These are phyloP conservation scores for Fusarium sp. DNA, from an alignment of 2,329 filamentous ascomycete genomes.

Conservation along the genomic window DNA sequence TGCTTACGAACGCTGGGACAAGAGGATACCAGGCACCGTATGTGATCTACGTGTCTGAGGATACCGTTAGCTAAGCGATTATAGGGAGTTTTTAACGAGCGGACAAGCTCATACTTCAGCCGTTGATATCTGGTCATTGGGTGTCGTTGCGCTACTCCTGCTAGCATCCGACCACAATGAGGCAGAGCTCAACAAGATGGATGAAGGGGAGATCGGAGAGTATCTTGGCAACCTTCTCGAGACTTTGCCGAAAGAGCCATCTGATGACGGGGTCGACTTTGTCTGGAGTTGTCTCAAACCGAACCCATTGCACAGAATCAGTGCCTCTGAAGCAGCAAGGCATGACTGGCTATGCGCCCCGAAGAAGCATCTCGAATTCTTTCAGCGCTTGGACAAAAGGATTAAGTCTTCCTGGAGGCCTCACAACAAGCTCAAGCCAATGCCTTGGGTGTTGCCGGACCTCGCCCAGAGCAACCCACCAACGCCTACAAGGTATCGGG, in stretches of 20 bases:
- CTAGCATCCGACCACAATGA: conserved; percentile 43
- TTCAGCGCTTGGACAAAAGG: conserved; percentile 47
- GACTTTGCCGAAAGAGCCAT: conserved; percentile 30
- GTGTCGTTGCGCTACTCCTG: conserved; percentile 57
- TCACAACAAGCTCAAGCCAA: conserved; percentile 47
- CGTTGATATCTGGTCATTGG: conserved; percentile 66
- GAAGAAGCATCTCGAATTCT: conserved; percentile 47
- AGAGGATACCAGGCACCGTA: conserved; percentile 62
- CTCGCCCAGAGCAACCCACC: conserved; percentile 28
- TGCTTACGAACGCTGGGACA: conserved; percentile 60
- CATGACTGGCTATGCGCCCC: conserved; percentile 53
- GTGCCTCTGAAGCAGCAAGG: conserved; percentile 42
- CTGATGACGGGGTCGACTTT: conserved; percentile 46
- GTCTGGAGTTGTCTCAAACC: conserved; percentile 49
- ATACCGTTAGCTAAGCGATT: conserved; percentile 6
- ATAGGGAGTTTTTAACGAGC: conserved; percentile 54
- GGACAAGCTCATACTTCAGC: conserved; percentile 47
- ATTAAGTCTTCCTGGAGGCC: conserved; percentile 45
- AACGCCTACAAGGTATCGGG: conserved; percentile 7
- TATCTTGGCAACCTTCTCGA: conserved; percentile 34
- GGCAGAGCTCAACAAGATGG: conserved; percentile 44
- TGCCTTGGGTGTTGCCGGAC: conserved; percentile 50
- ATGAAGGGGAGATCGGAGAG: conserved; percentile 42
- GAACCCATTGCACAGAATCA: conserved; percentile 45
- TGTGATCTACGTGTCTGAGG: neutral